Evolutionary conservation across 257 asterid species (phyloP), one percentile per base, ranked within the genome.

Genomic region (Nicotiana sylvestris): DNA sequence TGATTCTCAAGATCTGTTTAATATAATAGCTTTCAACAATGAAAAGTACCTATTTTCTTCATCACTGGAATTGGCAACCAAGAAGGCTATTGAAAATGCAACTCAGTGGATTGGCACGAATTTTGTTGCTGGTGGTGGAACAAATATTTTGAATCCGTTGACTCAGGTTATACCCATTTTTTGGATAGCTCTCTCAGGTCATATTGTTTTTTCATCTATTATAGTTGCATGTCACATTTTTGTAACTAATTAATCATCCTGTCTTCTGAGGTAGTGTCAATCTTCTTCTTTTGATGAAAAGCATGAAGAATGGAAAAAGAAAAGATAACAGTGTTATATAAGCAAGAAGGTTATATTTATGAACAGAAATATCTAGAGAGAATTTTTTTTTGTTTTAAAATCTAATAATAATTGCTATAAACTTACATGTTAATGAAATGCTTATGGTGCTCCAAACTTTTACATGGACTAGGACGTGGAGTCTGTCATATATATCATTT

Each of bases 121-220:
- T 67, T 87, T 87, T 76, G 60, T 88, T 60, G 91, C 91, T 25
- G 87, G 87, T 35, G 90, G 90, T 15, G 83, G 84, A 43, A 88
- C 91, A 60, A 81, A 85, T 79, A 87, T 88, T 67, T 76, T 87
- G 80, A 81, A 32, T 72, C 87, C 91, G 12, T 33, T 88, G 66
- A 82, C 70, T 81, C 90, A 88, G 90, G 91, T 88, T 66, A 79
- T 29, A 58, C 67, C 16, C 82, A 13, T 6, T 37, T 27, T 60
- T 58, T 37, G 37, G 25, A 11, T 60, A 60, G 13, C 27, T 9
- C 33, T 21, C 9, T 37, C 58, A 43, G 30, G 78, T 25, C 46
- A 25, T 72, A 25, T 74, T 74, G 2, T 46, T 46, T 3, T 46
- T 46, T 6, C 62, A 74, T 74, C 61, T 72, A 46, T 46, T 70